Percentiles rank a stretch among this genome's conserved stretches.
These are phyloP conservation scores for Teunomyces tritomae DNA, from an alignment of 805 yeast genomes.

Conservation along the genomic window DNA sequence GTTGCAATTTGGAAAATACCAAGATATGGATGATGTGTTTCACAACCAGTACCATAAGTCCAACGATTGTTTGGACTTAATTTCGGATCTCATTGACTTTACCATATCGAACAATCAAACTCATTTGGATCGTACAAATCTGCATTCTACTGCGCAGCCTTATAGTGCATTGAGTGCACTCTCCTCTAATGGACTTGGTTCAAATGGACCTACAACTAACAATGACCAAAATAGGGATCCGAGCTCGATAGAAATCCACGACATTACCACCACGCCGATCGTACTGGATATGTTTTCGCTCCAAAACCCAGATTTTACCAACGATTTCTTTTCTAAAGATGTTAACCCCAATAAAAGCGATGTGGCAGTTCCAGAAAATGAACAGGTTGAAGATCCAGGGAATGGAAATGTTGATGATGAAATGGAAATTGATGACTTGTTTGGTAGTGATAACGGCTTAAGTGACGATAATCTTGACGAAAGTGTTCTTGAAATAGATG, in stretches of 20 bases:
- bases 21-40: constrained; percentile 11
- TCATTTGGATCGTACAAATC: not conserved
- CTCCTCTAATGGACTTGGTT: constrained; percentile 10
- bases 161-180: constrained; percentile 15
- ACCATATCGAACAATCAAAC: constrained; percentile 21
- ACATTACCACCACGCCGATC: constrained; percentile 11
- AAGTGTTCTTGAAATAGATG: not conserved
- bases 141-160: constrained; percentile 4
- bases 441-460: constrained; percentile 30
- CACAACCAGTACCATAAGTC: not conserved
- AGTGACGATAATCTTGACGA: constrained; percentile 16
- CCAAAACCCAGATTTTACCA: constrained; percentile 11
- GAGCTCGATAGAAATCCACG: constrained; percentile 12
- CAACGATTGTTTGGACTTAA: constrained; percentile 30
- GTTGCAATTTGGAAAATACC: constrained; percentile 47
- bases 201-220: constrained; percentile 11
- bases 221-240: constrained; percentile 12
- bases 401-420: constrained; percentile 14
- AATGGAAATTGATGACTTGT: constrained; percentile 27
- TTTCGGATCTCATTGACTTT: constrained; percentile 36
- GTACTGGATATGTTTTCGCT: constrained; percentile 12
- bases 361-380: not conserved
- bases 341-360: constrained; percentile 2
- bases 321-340: constrained; percentile 12
- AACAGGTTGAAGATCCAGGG: constrained; percentile 3